phyloP scores from a whole-genome alignment of 331 rosid species.

The Spiraea crenata region DNA sequence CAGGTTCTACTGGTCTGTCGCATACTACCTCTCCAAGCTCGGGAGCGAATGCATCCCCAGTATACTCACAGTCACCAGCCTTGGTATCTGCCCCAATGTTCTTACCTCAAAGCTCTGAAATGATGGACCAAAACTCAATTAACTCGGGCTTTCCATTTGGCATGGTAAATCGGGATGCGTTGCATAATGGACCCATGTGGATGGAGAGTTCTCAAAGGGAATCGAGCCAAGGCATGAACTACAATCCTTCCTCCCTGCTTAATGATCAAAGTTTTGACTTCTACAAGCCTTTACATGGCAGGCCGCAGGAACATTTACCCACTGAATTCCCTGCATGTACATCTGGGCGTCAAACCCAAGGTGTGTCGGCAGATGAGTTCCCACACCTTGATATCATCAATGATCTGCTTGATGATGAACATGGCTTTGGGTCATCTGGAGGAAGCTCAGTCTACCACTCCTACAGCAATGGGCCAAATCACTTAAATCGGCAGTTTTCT shows the following conservation, averaged over 20 bases:
- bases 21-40: constrained; percentile 58
- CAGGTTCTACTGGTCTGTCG: constrained; percentile 50
- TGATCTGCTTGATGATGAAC: constrained; percentile 88
- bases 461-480: constrained; percentile 44
- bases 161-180: constrained; percentile 45
- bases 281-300: constrained; percentile 52
- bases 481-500: constrained; percentile 66
- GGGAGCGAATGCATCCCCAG: constrained; percentile 46
- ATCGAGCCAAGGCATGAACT: constrained; percentile 46
- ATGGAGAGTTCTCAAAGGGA: constrained; percentile 61
- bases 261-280: constrained; percentile 55
- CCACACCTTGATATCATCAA: constrained; percentile 97
- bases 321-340: constrained; percentile 55
- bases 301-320: constrained; percentile 43
- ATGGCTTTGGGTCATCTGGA: constrained; percentile 41
- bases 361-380: constrained; percentile 69
- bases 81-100: constrained; percentile 61
- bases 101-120: constrained; percentile 63
- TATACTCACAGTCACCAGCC: constrained; percentile 58
- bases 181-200: constrained; percentile 71
- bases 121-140: constrained; percentile 43
- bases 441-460: constrained; percentile 42
- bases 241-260: constrained; percentile 42
- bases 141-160: constrained; percentile 54
- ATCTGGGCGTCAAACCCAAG: constrained; percentile 71